A percentile compares a stretch with the other conserved stretches of the same genome.
Evolutionary conservation across 1,139 yeast species (phyloP).

Genomic region (Meyerozyma sp.): DNA sequence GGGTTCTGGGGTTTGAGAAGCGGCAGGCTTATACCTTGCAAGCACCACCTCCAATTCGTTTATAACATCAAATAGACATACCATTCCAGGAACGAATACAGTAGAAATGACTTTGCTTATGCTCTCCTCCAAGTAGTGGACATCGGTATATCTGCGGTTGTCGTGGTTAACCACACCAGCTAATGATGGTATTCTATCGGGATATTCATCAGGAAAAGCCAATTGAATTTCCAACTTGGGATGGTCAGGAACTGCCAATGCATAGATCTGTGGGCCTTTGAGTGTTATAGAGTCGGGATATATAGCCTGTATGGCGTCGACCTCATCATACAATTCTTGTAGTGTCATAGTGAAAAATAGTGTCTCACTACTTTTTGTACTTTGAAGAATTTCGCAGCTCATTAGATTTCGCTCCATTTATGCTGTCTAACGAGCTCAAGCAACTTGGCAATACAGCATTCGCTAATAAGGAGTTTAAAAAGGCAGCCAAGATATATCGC

Average conservation of each 20-base stretch:
- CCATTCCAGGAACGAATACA: slow-evolving; percentile 54
- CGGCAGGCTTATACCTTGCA: slow-evolving; percentile 19
- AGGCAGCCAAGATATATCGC: slow-evolving; percentile 60
- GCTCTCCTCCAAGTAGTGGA: slow-evolving; percentile 34
- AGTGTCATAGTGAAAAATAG: slow-evolving; percentile 22
- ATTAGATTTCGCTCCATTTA: background rate
- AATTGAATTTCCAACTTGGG: slow-evolving; percentile 53
- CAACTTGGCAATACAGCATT: slow-evolving; percentile 66
- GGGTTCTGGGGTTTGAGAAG: background rate
- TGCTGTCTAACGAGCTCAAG: slow-evolving; percentile 28
- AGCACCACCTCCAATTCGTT: slow-evolving; percentile 57
- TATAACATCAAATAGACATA: slow-evolving; percentile 74
- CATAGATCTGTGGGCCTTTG: slow-evolving; percentile 36
- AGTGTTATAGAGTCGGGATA: slow-evolving; percentile 53
- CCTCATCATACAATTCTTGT: slow-evolving; percentile 69
- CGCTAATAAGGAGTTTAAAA: slow-evolving; percentile 42
- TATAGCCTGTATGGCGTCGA: slow-evolving; percentile 84
- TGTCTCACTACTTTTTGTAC: background rate
- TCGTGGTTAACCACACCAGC: slow-evolving; percentile 44
- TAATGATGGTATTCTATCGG: slow-evolving; percentile 54
- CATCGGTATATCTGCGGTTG: slow-evolving; percentile 31
- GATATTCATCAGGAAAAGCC: slow-evolving; percentile 68
- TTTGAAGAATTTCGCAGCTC: too few species aligned
- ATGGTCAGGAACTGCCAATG: slow-evolving; percentile 60
- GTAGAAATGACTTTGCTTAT: slow-evolving; percentile 47